phyloP scores from a whole-genome alignment of 140 eudicot genomes.

The Stevia rebaudiana region DNA sequence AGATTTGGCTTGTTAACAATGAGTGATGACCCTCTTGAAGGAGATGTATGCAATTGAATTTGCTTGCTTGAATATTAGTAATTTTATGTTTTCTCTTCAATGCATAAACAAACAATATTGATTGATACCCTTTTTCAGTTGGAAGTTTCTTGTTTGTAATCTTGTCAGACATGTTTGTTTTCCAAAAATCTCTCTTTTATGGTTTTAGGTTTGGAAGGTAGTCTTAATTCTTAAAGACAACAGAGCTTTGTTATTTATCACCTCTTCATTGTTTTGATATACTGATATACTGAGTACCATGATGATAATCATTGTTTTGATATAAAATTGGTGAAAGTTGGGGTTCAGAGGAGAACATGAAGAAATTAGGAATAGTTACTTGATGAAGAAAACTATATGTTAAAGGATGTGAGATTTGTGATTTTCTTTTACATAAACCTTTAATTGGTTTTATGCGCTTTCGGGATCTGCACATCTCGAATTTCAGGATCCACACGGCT shows the following conservation, averaged over 20 bases:
- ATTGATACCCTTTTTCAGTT: conserved; percentile 9
- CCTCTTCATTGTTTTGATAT: conserved; percentile 1
- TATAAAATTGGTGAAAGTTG: too few species aligned
- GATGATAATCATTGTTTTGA: too few species aligned
- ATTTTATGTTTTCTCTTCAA: conserved; percentile 16
- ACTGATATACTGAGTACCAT: too few species aligned
- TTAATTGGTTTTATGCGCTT: too few species aligned
- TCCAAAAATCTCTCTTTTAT: neutral
- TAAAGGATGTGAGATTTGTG: neutral
- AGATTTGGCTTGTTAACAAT: conserved; percentile 28
- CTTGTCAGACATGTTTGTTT: conserved; percentile 16
- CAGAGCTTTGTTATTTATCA: conserved; percentile 9
- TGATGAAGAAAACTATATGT: neutral
- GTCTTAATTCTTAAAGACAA: conserved; percentile 1
- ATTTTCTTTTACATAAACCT: too few species aligned
- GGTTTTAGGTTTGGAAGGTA: conserved; percentile 12
- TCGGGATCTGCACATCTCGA: too few species aligned
- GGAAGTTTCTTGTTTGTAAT: neutral
- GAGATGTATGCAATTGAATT: conserved; percentile 37
- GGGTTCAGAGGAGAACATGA: too few species aligned
- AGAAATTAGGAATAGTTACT: too few species aligned
- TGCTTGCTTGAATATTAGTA: conserved; percentile 28
- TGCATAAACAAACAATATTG: conserved; percentile 2
- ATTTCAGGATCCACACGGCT: too few species aligned
- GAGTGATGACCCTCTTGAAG: conserved; percentile 19